These are phyloP conservation scores for Sarocladium brachiariae DNA, from an alignment of 2,329 filamentous ascomycete genomes.

Conservation along the genomic window DNA sequence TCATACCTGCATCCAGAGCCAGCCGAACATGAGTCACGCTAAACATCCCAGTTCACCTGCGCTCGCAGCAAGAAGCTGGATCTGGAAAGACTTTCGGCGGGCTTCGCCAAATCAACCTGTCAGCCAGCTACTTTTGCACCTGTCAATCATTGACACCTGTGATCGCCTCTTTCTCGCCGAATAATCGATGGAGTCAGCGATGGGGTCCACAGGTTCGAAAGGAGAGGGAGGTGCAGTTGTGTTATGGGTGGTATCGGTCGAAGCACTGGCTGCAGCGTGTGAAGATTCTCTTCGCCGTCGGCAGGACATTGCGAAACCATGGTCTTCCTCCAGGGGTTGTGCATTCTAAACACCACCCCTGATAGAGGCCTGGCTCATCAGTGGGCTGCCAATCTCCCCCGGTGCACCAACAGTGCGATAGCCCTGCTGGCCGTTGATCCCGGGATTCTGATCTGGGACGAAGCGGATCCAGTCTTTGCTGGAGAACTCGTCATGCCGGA, in stretches of 20 bases:
- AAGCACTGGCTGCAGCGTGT: no score
- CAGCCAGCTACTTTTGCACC: not conserved
- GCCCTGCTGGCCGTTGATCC: not conserved
- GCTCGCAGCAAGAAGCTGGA: not conserved
- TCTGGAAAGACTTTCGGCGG: not conserved
- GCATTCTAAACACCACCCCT: slow-evolving; percentile 17
- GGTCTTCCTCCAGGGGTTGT: not conserved
- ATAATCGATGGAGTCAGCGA: slow-evolving; percentile 5
- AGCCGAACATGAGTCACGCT: no score
- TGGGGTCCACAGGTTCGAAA: not conserved
- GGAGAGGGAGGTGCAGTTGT: no score
- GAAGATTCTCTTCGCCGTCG: no score
- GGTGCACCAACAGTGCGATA: slow-evolving; percentile 46
- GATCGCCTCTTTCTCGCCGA: not conserved
- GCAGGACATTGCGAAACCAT: not conserved
- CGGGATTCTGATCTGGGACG: slow-evolving; percentile 42
- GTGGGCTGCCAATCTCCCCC: slow-evolving; percentile 64
- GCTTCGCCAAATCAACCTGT: not conserved
- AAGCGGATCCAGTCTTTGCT: slow-evolving; percentile 43
- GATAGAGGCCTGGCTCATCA: slow-evolving; percentile 37
- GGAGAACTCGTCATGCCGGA: slow-evolving; percentile 43
- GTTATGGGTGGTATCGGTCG: no score
- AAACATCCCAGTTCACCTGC: no score
- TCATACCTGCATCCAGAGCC: no score
- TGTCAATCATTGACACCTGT: not conserved